phyloP scores from a whole-genome alignment of 345 rosid genomes.

The Sonneratia alba region DNA sequence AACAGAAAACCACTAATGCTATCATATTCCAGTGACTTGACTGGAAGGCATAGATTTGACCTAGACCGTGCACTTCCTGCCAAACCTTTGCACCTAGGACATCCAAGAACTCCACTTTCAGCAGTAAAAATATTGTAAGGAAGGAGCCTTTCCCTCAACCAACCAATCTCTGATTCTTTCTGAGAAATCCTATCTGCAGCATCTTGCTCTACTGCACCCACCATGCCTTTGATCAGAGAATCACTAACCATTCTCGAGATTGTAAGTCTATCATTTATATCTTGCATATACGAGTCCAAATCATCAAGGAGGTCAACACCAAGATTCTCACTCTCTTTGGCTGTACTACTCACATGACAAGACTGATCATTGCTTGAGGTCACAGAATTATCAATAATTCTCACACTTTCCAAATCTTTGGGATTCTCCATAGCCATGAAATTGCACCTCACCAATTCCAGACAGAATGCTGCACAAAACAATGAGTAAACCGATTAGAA shows the following conservation, averaged over 20 bases:
- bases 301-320: constrained; percentile 42
- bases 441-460: neutral
- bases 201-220: constrained; percentile 53
- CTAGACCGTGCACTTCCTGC: neutral
- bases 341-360: constrained; percentile 11
- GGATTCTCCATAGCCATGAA: constrained; percentile 21
- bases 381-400: constrained; percentile 18
- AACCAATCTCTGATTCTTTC: constrained; percentile 55
- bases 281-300: constrained; percentile 56
- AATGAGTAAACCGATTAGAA: neutral
- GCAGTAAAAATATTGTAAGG: constrained; percentile 16
- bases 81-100: neutral
- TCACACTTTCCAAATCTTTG: constrained; percentile 16
- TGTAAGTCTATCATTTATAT: constrained; percentile 43
- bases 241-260: constrained; percentile 77
- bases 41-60: neutral
- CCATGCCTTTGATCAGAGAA: constrained; percentile 66
- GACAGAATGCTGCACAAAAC: neutral
- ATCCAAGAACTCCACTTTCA: neutral
- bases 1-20: constrained; percentile 22
- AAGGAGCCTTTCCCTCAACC: constrained; percentile 30
- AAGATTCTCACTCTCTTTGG: constrained; percentile 38
- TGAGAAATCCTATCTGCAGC: constrained; percentile 52
- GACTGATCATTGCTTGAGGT: constrained; percentile 11
- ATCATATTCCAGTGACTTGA: constrained; percentile 14